Conservation (phyloP, 2,329 filamentous ascomycete species). For the Aureobasidium sp. region DNA sequence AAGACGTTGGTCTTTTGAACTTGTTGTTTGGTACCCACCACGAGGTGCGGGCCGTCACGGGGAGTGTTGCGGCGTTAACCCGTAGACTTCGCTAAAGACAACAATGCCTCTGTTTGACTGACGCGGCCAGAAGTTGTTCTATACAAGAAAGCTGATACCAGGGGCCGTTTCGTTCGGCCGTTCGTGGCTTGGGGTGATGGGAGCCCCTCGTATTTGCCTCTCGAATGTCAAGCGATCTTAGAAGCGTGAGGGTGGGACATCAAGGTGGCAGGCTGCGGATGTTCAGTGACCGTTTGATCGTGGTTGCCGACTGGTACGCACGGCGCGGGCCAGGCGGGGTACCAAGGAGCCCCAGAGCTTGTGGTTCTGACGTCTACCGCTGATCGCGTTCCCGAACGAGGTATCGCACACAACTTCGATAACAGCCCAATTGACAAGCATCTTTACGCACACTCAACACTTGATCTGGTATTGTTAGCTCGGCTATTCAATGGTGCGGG, state of each 20-base stretch:
- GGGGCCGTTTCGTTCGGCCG: not conserved
- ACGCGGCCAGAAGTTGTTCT: not conserved
- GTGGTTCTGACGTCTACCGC: not conserved
- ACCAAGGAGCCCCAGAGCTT: not conserved
- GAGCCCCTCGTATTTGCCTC: not conserved
- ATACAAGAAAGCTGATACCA: not conserved
- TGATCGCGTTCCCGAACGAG: not conserved
- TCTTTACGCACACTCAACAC: not conserved
- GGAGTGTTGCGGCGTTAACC: not conserved
- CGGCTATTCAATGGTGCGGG: not conserved
- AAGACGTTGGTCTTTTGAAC: not conserved
- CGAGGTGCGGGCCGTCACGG: not conserved
- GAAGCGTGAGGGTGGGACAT: not conserved
- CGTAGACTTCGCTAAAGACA: not conserved
- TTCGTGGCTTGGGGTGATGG: not conserved
- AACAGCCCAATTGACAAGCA: not conserved
- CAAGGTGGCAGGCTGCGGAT: not conserved
- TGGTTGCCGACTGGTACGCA: not conserved
- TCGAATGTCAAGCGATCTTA: not conserved
- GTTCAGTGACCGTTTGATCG: not conserved
- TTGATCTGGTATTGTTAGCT: not conserved
- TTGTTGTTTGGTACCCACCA: constrained; percentile 6
- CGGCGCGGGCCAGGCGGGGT: constrained; percentile 2
- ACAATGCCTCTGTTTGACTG: not conserved
- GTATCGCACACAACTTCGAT: not conserved